Evolutionary conservation across 2,329 filamentous ascomycete genomes (phyloP), one percentile per base, ranked within the genome.

Genomic region (Aspergillus eucalypticola): DNA sequence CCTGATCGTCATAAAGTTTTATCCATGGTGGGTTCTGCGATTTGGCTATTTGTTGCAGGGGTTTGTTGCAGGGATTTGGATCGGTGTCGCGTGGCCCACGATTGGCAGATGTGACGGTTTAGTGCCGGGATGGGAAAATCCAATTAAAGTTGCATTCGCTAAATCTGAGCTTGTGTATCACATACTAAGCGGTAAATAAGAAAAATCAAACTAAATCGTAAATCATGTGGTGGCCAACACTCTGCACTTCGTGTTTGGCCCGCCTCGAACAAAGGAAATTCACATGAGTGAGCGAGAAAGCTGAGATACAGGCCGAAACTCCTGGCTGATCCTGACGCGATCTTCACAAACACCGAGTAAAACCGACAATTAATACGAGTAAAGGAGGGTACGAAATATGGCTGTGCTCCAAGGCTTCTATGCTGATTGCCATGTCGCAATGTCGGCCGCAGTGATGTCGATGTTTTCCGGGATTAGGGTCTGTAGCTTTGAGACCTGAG

Each of bases 391-490:
- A 13, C 2, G 8, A 15, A 27, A 6, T 11, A 19, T 19, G 15
- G 11, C 23, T 15, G 7, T 32, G 3, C 13, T 7, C 23, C 39
- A 15, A 10, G 8, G 3, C 10, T 38, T 29, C 15, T 44, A 55
- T 8, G 53, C 39, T 13, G 39, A 42, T 50, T 74, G 70, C 71
- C 71, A 74, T n/a, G 64, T 64, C 8, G 67, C 66, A 54, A 75
- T 74, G 23, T 74, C 71, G 3, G 65, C 66, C 5, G 64, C 53
- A 5, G 72, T 68, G 29, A 75, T 73, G 54, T 70, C 73, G 21
- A 74, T 60, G 29, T 73, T 73, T 50, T 75, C 71, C 15, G 62
- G 58, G 11, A 69, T 66, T 25, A 75, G 63, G 41, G 54, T 62
- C 41, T 69, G 69, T 6, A 73, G 64, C 32, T 60, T 68, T 4